A percentile compares a stretch with the other conserved stretches of the same genome.
These are phyloP conservation scores for Aspergillus costaricaensis DNA, from an alignment of 2,329 filamentous ascomycete species.

Conservation along the genomic window DNA sequence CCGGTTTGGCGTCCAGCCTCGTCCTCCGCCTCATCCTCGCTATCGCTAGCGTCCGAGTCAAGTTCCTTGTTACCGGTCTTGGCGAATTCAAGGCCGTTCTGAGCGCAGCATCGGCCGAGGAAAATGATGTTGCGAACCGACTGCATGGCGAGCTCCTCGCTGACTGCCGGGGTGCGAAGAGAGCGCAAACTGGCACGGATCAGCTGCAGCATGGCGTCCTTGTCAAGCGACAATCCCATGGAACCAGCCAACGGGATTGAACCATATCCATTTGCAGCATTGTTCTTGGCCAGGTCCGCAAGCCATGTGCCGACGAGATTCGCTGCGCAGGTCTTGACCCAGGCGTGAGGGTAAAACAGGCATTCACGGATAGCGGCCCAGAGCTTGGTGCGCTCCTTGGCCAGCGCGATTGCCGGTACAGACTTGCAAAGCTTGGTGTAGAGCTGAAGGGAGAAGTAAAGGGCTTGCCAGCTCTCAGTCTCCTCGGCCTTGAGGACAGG, in stretches of 20 bases:
- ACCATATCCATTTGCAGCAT: constrained; percentile 54
- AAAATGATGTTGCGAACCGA: constrained; percentile 81
- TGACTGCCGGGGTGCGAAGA: constrained; percentile 65
- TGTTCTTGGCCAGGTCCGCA: constrained; percentile 71
- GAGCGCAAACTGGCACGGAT: constrained; percentile 59
- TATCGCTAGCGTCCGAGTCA: constrained; percentile 37
- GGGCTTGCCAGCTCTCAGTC: constrained; percentile 65
- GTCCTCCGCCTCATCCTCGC: constrained; percentile 49
- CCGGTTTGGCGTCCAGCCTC: constrained; percentile 33
- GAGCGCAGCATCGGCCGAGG: constrained; percentile 66
- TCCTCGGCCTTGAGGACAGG: constrained; percentile 52
- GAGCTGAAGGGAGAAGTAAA: constrained; percentile 72
- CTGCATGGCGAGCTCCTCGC: constrained; percentile 75
- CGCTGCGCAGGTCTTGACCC: constrained; percentile 75
- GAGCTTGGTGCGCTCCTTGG: constrained; percentile 60
- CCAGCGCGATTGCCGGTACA: constrained; percentile 65
- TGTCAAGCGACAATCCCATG: constrained; percentile 67
- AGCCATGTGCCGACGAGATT: constrained; percentile 76
- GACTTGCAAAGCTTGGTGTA: constrained; percentile 67
- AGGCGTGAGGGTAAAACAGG: constrained; percentile 69
- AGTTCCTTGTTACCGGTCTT: constrained; percentile 46
- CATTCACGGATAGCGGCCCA: constrained; percentile 71
- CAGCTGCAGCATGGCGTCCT: constrained; percentile 63
- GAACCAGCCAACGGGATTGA: constrained; percentile 67
- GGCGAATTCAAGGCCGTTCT: constrained; percentile 54